phyloP scores from a whole-genome alignment of 768 basidiomycete genomes.

The Guyanaporus albipodus region DNA sequence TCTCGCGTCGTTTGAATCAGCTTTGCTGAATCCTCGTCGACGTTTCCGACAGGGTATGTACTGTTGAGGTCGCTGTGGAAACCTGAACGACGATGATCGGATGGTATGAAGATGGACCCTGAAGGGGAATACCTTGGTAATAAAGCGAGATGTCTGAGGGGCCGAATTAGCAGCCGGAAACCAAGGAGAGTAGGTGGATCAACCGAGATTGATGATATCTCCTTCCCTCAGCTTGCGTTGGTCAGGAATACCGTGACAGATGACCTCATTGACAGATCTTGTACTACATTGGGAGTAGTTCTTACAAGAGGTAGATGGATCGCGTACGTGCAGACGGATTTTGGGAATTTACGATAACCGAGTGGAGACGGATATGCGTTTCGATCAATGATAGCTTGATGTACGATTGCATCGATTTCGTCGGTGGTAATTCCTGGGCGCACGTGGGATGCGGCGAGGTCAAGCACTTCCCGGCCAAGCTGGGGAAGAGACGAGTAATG shows the following conservation, averaged over 20 bases:
- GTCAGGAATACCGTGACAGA: constrained; percentile 97
- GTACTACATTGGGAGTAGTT: constrained; percentile 2
- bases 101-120: neutral
- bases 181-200: constrained; percentile 17
- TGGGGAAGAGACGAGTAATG: constrained; percentile 30
- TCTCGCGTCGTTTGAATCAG: constrained; percentile 81
- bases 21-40: constrained; percentile 79
- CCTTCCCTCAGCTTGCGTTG: constrained; percentile 80
- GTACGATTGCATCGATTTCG: constrained; percentile 90
- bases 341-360: constrained; percentile 88
- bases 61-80: constrained; percentile 92
- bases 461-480: constrained; percentile 91
- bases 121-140: constrained; percentile 54
- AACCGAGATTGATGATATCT: constrained; percentile 94
- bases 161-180: constrained; percentile 15
- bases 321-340: constrained; percentile 92
- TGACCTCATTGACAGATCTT: constrained; percentile 90
- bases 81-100: constrained; percentile 40
- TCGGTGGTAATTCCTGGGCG: constrained; percentile 94
- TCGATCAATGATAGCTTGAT: constrained; percentile 85
- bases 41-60: constrained; percentile 84
- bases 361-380: constrained; percentile 93
- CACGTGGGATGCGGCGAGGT: constrained; percentile 81
- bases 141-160: constrained; percentile 71
- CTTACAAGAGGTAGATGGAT: constrained; percentile 15